phyloP scores from a whole-genome alignment of 768 basidiomycete genomes.

The Ramaria rubella region DNA sequence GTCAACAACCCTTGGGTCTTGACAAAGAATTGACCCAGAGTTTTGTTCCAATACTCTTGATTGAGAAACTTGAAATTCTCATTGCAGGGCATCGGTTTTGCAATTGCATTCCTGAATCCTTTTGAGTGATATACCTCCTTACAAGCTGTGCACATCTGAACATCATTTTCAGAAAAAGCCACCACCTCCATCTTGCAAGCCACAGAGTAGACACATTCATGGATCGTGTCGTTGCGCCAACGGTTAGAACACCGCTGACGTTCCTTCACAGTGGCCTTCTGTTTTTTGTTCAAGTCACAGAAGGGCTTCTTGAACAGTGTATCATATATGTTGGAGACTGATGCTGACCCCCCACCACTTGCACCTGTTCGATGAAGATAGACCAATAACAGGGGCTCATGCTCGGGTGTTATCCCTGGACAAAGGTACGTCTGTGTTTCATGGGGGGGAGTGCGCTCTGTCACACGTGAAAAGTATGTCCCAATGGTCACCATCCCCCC shows the following conservation, averaged over 20 bases:
- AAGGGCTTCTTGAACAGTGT: slow-evolving; percentile 12
- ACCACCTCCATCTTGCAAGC: background rate
- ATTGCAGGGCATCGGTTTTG: background rate
- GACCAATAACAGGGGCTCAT: slow-evolving; percentile 2
- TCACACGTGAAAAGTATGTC: background rate
- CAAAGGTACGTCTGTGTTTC: background rate
- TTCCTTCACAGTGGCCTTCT: background rate
- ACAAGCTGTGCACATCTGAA: slow-evolving; percentile 16
- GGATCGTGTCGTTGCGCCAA: slow-evolving; percentile 25
- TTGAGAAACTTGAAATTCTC: slow-evolving; percentile 17
- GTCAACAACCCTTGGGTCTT: background rate
- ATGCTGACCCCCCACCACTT: slow-evolving; percentile 15
- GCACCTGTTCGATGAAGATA: slow-evolving; percentile 16
- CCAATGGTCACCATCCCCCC: background rate
- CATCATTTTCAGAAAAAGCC: background rate
- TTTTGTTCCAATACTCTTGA: slow-evolving; percentile 8
- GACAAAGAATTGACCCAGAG: slow-evolving; percentile 14
- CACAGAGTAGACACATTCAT: slow-evolving; percentile 5
- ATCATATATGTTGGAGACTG: slow-evolving; percentile 9
- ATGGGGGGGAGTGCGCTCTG: slow-evolving; percentile 6
- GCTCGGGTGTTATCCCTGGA: slow-evolving; percentile 13
- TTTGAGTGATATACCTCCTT: background rate
- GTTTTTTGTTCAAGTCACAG: slow-evolving; percentile 10
- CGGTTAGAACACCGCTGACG: background rate
- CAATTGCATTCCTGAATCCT: slow-evolving; percentile 15